Evolutionary conservation across 257 asterid genomes (phyloP).

Genomic region (Salvia miltiorrhiza): DNA sequence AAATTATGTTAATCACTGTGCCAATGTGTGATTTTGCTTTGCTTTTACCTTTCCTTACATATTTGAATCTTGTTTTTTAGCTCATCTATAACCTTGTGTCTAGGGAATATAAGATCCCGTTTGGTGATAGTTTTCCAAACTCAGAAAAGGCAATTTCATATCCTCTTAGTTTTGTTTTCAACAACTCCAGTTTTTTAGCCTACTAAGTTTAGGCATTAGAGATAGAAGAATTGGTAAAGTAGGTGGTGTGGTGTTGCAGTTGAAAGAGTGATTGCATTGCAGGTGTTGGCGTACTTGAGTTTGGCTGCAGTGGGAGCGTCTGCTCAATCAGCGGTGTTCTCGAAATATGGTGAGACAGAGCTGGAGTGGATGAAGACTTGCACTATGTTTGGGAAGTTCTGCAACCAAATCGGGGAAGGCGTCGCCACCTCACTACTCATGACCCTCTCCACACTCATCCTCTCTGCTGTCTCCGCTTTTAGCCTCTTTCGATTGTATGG

Average conservation of each 20-base stretch:
- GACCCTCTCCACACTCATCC: conserved; percentile 48
- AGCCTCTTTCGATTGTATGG: conserved; percentile 89
- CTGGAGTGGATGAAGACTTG: conserved; percentile 92
- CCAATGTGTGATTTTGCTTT: neutral
- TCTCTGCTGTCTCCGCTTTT: conserved; percentile 80
- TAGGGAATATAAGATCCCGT: neutral
- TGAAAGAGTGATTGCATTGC: conserved; percentile 2
- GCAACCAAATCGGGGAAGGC: conserved; percentile 89
- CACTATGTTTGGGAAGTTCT: conserved; percentile 59
- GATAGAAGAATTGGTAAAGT: neutral
- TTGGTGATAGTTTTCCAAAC: neutral
- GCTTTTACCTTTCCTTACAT: neutral
- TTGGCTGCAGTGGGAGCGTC: conserved; percentile 78
- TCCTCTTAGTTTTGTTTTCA: neutral
- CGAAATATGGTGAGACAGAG: conserved; percentile 69
- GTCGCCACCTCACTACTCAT: conserved; percentile 61
- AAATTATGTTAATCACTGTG: neutral
- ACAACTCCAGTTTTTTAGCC: neutral
- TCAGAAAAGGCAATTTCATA: too few relatives aligned
- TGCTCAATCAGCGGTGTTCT: conserved; percentile 55
- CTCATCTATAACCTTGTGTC: neutral
- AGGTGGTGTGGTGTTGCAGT: neutral
- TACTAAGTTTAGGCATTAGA: too few relatives aligned
- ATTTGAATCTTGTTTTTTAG: neutral
- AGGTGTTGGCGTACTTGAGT: conserved; percentile 63